Conservation (phyloP, 2,329 filamentous ascomycete genomes). For the Monilinia fructicola region DNA sequence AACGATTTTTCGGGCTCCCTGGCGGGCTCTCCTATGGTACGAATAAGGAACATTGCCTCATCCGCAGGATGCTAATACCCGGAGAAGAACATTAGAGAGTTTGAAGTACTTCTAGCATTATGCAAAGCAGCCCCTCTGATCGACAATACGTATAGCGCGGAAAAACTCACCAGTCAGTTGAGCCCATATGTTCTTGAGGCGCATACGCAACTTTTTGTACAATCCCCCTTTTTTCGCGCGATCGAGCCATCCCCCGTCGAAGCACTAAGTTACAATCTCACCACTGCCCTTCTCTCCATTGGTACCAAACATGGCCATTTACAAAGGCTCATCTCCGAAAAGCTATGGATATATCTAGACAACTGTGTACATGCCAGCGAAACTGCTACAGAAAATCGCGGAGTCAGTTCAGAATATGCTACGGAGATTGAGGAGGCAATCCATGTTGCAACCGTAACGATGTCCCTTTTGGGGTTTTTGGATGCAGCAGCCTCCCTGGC, state of each 20-base stretch:
- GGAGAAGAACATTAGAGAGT: slow-evolving; percentile 77
- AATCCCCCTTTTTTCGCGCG: slow-evolving; percentile 78
- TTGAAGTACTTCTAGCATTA: slow-evolving; percentile 86
- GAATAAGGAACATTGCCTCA: background rate
- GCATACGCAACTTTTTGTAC: slow-evolving; percentile 72
- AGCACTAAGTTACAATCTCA: slow-evolving; percentile 73
- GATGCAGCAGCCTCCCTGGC: slow-evolving; percentile 76
- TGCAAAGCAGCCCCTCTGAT: slow-evolving; percentile 85
- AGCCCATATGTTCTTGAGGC: slow-evolving; percentile 83
- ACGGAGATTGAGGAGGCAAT: slow-evolving; percentile 62
- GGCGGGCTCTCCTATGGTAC: slow-evolving; percentile 61
- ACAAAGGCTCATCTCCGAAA: slow-evolving; percentile 63
- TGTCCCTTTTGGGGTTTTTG: slow-evolving; percentile 88
- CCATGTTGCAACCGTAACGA: slow-evolving; percentile 70
- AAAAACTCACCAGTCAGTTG: slow-evolving; percentile 75
- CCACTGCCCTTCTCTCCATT: slow-evolving; percentile 76
- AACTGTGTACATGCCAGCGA: slow-evolving; percentile 66
- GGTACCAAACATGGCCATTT: slow-evolving; percentile 71
- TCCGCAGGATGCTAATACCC: slow-evolving; percentile 19
- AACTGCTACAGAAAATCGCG: slow-evolving; percentile 52
- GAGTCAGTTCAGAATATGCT: slow-evolving; percentile 56
- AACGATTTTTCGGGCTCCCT: slow-evolving; percentile 46
- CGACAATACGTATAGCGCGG: slow-evolving; percentile 67
- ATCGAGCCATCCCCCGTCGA: slow-evolving; percentile 90
- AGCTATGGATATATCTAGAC: slow-evolving; percentile 69